Conservation (phyloP, 2,329 filamentous ascomycete species). For the Colletotrichum abscissum region DNA sequence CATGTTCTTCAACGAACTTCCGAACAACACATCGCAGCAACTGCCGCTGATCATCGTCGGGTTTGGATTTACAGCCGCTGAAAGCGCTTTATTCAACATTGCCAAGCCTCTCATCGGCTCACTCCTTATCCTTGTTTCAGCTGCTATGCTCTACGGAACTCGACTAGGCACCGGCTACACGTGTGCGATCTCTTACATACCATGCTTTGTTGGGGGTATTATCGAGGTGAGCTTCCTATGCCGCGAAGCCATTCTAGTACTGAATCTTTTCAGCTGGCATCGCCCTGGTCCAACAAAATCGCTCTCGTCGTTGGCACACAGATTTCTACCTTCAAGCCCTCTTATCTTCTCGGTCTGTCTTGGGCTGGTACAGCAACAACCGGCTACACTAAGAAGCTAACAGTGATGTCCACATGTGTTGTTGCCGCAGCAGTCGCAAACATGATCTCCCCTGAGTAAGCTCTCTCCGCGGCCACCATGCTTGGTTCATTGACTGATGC, state of each 20-base stretch:
- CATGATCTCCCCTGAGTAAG: slow-evolving; percentile 44
- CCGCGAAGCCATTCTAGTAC: not conserved
- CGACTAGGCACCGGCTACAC: slow-evolving; percentile 40
- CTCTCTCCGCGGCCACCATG: not conserved
- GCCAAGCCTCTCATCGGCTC: slow-evolving; percentile 37
- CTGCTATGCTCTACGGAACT: slow-evolving; percentile 37
- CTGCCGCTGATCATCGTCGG: slow-evolving; percentile 39
- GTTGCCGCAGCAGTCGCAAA: slow-evolving; percentile 40
- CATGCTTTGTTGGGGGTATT: slow-evolving; percentile 39
- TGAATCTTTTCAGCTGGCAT: slow-evolving; percentile 25
- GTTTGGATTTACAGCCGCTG: slow-evolving; percentile 40
- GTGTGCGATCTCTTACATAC: slow-evolving; percentile 41
- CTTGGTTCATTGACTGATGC: not conserved
- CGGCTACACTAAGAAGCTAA: slow-evolving; percentile 40
- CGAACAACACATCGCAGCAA: slow-evolving; percentile 41
- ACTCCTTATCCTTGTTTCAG: slow-evolving; percentile 38
- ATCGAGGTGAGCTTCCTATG: slow-evolving; percentile 34
- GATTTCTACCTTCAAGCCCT: slow-evolving; percentile 44
- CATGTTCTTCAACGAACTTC: slow-evolving; percentile 43
- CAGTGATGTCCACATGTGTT: slow-evolving; percentile 39
- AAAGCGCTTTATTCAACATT: slow-evolving; percentile 41
- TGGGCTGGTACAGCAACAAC: slow-evolving; percentile 41
- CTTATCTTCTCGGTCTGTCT: slow-evolving; percentile 42
- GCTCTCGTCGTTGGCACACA: slow-evolving; percentile 43
- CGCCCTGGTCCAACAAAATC: slow-evolving; percentile 43